These are phyloP conservation scores for Geotrichum reessii DNA, from an alignment of 1,139 yeast species.

Conservation along the genomic window DNA sequence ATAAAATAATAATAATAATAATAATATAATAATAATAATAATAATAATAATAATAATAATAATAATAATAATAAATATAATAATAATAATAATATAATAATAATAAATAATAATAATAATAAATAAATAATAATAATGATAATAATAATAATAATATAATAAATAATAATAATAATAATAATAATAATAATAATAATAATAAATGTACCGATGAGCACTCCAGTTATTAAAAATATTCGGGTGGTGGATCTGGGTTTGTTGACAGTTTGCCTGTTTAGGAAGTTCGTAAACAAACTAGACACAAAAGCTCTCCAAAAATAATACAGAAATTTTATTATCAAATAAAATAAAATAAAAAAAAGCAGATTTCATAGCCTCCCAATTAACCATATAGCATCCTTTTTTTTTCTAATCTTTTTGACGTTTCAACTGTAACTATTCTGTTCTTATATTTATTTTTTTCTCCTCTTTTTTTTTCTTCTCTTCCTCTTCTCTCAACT, in stretches of 20 bases:
- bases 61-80: too few species aligned
- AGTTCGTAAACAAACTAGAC: constrained; percentile 8
- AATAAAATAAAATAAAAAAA: not conserved
- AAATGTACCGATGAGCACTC: too few species aligned
- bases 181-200: too few species aligned
- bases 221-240: not conserved
- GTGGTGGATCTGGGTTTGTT: constrained; percentile 5
- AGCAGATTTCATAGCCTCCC: not conserved
- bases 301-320: not conserved
- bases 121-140: too few species aligned
- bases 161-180: too few species aligned
- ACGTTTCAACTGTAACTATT: too few species aligned
- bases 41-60: too few species aligned
- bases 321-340: not conserved
- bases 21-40: too few species aligned
- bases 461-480: not conserved
- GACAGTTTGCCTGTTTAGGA: constrained; percentile 7
- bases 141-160: too few species aligned
- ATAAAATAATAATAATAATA: too few species aligned
- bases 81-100: too few species aligned
- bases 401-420: not conserved
- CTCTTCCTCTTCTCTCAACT: not conserved
- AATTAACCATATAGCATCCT: not conserved
- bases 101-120: too few species aligned
- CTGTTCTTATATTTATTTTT: not conserved